Percentiles rank a stretch among this genome's conserved stretches.
These are phyloP conservation scores for Trichosporon asahii DNA, from an alignment of 1,284 basidiomycete species.

Conservation along the genomic window DNA sequence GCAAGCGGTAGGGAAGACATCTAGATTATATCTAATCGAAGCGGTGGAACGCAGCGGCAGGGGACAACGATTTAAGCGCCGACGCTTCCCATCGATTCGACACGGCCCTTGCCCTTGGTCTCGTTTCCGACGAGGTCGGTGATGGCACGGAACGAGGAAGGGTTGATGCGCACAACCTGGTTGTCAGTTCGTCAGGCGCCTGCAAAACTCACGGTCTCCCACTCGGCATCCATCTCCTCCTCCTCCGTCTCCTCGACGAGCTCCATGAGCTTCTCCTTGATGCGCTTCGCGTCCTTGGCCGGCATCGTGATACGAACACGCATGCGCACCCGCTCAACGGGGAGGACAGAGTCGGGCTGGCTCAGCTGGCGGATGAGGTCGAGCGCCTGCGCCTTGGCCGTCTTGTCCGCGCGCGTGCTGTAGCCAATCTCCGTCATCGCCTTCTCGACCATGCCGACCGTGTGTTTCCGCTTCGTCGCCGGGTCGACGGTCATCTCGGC, in stretches of 20 bases:
- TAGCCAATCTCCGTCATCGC: slow-evolving; percentile 93
- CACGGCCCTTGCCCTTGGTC: slow-evolving; percentile 73
- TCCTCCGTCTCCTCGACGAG: slow-evolving; percentile 79
- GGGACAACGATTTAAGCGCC: slow-evolving; percentile 26
- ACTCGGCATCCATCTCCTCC: slow-evolving; percentile 72
- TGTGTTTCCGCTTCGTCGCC: slow-evolving; percentile 78
- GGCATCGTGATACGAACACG: slow-evolving; percentile 80
- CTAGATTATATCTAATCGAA: slow-evolving; percentile 5
- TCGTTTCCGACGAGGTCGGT: slow-evolving; percentile 84
- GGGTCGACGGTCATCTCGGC: slow-evolving; percentile 96
- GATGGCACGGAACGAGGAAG: slow-evolving; percentile 81
- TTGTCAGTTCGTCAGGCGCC: slow-evolving; percentile 1
- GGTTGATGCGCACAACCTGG: slow-evolving; percentile 87
- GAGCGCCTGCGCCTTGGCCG: slow-evolving; percentile 89
- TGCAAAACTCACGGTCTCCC: slow-evolving; percentile 71
- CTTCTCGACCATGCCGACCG: slow-evolving; percentile 95
- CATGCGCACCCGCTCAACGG: slow-evolving; percentile 91
- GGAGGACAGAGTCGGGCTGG: slow-evolving; percentile 60
- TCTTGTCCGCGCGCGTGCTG: slow-evolving; percentile 82
- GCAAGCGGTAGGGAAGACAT: not conserved
- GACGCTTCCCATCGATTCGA: slow-evolving; percentile 64
- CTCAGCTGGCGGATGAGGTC: slow-evolving; percentile 86
- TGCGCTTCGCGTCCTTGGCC: slow-evolving; percentile 64
- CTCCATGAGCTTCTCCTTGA: slow-evolving; percentile 70
- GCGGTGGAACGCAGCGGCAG: no score